Percentiles rank a stretch among this genome's conserved stretches.
Conservation (phyloP, 306 rosid genomes). For the Macrotyloma uniflorum region DNA sequence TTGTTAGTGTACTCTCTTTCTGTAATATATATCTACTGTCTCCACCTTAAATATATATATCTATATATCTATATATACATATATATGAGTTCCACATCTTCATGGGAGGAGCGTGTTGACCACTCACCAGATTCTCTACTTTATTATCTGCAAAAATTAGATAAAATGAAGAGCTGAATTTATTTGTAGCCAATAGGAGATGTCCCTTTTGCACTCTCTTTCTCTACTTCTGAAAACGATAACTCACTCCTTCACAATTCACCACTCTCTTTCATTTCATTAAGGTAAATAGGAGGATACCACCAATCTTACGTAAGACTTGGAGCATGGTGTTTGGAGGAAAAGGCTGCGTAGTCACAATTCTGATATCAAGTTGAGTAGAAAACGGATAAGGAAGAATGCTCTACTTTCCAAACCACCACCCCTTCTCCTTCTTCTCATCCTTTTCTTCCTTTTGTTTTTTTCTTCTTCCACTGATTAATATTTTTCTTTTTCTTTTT, state of each 20-base stretch:
- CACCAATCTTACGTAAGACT: background rate
- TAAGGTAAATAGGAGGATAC: background rate
- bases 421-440: background rate
- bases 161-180: background rate
- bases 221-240: background rate
- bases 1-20: background rate
- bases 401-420: constrained; percentile 36
- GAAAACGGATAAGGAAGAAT: constrained; percentile 40
- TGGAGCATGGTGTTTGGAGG: constrained; percentile 31
- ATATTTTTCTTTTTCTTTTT: too few relatives aligned
- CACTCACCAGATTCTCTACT: background rate
- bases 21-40: background rate
- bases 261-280: constrained; percentile 7
- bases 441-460: background rate
- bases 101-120: background rate
- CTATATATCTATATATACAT: too few relatives aligned
- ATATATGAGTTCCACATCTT: background rate
- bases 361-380: constrained; percentile 28
- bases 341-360: constrained; percentile 43
- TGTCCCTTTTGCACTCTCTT: background rate
- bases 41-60: too few relatives aligned
- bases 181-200: background rate
- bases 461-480: constrained; percentile 11
- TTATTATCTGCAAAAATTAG: background rate
- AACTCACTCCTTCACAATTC: constrained; percentile 7